These are phyloP conservation scores for Prunus mira DNA, from an alignment of 306 rosid species.

Conservation along the genomic window DNA sequence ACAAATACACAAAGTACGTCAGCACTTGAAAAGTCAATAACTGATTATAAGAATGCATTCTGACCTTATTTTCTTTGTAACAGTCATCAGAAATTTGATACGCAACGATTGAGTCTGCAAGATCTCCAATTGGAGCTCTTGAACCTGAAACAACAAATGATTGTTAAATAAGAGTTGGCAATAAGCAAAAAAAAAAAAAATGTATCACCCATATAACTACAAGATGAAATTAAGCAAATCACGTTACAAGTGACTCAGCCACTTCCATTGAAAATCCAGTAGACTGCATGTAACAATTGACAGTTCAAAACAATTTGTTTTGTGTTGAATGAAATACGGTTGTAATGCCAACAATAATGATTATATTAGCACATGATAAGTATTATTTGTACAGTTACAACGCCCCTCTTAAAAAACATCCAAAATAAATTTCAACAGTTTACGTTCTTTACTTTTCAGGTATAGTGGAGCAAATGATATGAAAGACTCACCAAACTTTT, in stretches of 20 bases:
- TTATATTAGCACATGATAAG: not conserved
- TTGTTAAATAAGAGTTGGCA: slow-evolving; percentile 12
- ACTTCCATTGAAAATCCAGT: not conserved
- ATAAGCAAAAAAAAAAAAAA: slow-evolving; percentile 18
- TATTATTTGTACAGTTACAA: not conserved
- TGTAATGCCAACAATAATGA: not conserved
- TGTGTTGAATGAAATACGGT: not conserved
- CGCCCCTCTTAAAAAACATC: not conserved
- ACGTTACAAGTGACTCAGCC: not conserved
- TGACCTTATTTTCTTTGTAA: slow-evolving; percentile 51
- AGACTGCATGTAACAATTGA: not conserved
- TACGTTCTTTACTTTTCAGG: not conserved
- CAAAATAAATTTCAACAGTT: not conserved
- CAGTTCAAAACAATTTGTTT: not conserved
- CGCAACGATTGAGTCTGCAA: slow-evolving; percentile 61
- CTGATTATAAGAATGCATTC: slow-evolving; percentile 4
- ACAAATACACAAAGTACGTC: not conserved
- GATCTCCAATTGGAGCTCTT: slow-evolving; percentile 62
- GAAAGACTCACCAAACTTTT: slow-evolving; percentile 67
- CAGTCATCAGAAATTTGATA: slow-evolving; percentile 50
- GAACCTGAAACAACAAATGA: slow-evolving; percentile 53
- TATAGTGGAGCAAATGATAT: slow-evolving; percentile 3
- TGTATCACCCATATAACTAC: not conserved
- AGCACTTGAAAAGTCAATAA: not conserved
- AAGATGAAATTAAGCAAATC: not conserved